Conservation (phyloP, 106 monocot species). For the Apostasia ramifera region DNA sequence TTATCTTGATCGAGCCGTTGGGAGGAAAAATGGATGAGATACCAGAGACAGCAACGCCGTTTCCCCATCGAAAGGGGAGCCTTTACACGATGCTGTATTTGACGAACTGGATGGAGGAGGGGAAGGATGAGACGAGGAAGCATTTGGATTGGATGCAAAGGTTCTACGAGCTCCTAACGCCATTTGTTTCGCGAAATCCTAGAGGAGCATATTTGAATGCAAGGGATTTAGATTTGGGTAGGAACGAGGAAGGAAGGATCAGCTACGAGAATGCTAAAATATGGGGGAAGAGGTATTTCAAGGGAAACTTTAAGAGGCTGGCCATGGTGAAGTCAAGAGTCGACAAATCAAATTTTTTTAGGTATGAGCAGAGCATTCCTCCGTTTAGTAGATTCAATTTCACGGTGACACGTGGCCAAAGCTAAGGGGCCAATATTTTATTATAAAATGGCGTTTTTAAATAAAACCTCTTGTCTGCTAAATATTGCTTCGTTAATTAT, state of each 20-base stretch:
- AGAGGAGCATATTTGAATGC: slow-evolving; percentile 41
- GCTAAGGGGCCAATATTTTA: no score
- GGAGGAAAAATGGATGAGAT: slow-evolving; percentile 25
- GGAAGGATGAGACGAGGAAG: not conserved
- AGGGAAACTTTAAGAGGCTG: slow-evolving; percentile 8
- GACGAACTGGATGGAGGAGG: slow-evolving; percentile 6
- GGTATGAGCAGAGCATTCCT: slow-evolving; percentile 31
- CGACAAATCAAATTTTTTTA: slow-evolving; percentile 21
- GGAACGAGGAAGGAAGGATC: not conserved
- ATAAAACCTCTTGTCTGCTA: no score
- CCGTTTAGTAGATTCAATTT: not conserved
- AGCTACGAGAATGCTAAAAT: not conserved
- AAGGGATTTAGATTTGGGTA: slow-evolving; percentile 35
- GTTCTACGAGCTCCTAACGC: slow-evolving; percentile 27
- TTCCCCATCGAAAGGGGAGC: slow-evolving; percentile 32
- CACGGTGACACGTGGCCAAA: no score
- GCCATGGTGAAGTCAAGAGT: slow-evolving; percentile 19
- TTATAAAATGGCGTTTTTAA: not conserved
- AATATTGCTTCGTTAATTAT: no score
- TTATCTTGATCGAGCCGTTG: not conserved
- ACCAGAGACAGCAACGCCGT: slow-evolving; percentile 20
- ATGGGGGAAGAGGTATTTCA: slow-evolving; percentile 10
- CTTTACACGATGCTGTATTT: slow-evolving; percentile 32
- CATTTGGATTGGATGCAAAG: slow-evolving; percentile 28
- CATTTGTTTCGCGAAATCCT: slow-evolving; percentile 30